These are phyloP conservation scores for Tothia fuscella DNA, from an alignment of 2,329 filamentous ascomycete species.

Conservation along the genomic window DNA sequence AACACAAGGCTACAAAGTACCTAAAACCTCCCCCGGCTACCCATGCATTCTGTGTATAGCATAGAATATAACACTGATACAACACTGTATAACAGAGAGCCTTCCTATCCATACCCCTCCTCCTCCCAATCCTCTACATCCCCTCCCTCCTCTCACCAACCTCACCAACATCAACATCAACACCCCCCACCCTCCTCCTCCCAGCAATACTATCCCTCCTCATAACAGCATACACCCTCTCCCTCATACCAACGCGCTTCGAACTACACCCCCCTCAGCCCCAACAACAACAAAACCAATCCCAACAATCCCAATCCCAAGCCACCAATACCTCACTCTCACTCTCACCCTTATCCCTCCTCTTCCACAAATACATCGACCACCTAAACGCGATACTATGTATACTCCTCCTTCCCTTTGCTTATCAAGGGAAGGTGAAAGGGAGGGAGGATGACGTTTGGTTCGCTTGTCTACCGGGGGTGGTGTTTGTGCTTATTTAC, in stretches of 20 bases:
- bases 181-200: conserved; percentile 39
- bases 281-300: conserved; percentile 10
- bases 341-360: no score
- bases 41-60: no score
- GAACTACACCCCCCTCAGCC: no score
- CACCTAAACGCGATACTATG: conserved; percentile 4
- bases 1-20: conserved; percentile 23
- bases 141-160: conserved; percentile 32
- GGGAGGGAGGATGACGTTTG: conserved; percentile 25
- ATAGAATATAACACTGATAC: not conserved
- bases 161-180: conserved; percentile 29
- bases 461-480: conserved; percentile 15
- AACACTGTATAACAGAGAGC: conserved; percentile 11
- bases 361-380: conserved; percentile 8
- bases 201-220: conserved; percentile 52
- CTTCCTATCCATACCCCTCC: conserved; percentile 49
- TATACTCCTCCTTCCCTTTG: not conserved
- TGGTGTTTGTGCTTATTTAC: conserved; percentile 50
- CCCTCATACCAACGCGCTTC: conserved; percentile 42
- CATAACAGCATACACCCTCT: conserved; percentile 50
- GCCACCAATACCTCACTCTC: no score
- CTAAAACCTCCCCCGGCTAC: not conserved
- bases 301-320: not conserved
- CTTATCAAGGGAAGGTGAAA: conserved; percentile 16
- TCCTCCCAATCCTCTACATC: conserved; percentile 45